Evolutionary conservation across 2,329 filamentous ascomycete species (phyloP).

Genomic region (Diaporthe amygdali): DNA sequence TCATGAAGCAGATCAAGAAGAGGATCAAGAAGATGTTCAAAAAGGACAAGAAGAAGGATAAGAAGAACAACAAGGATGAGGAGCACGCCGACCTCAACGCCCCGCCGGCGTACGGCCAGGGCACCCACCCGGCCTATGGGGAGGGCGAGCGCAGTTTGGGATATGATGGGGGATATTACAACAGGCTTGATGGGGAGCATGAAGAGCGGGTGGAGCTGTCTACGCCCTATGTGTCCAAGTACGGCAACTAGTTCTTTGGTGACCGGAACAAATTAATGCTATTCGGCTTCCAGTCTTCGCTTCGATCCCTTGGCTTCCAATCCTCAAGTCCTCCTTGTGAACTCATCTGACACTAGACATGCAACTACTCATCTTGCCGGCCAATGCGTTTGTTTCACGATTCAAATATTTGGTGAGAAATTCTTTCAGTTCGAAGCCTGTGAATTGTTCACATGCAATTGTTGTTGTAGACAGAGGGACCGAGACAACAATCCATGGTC

Average conservation of each 20-base stretch:
- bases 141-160: neutral
- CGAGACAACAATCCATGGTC: no score
- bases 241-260: neutral
- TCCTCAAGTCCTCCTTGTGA: no score
- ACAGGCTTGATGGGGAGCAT: neutral
- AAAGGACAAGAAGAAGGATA: conserved; percentile 1
- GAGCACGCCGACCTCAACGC: neutral
- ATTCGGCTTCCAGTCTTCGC: neutral
- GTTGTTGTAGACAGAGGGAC: no score
- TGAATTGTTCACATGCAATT: no score
- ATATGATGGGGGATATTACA: neutral
- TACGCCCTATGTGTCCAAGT: neutral
- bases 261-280: neutral
- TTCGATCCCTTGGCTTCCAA: neutral
- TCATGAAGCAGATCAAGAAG: neutral
- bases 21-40: conserved; percentile 1
- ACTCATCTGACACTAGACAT: no score
- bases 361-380: no score
- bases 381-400: no score
- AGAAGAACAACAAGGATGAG: neutral
- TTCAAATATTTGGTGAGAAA: no score
- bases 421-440: no score
- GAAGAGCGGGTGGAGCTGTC: neutral
- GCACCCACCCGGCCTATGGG: neutral
- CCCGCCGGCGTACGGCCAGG: neutral